Conservation (phyloP, 1,284 basidiomycete genomes). For the Thelephora terrestris region DNA sequence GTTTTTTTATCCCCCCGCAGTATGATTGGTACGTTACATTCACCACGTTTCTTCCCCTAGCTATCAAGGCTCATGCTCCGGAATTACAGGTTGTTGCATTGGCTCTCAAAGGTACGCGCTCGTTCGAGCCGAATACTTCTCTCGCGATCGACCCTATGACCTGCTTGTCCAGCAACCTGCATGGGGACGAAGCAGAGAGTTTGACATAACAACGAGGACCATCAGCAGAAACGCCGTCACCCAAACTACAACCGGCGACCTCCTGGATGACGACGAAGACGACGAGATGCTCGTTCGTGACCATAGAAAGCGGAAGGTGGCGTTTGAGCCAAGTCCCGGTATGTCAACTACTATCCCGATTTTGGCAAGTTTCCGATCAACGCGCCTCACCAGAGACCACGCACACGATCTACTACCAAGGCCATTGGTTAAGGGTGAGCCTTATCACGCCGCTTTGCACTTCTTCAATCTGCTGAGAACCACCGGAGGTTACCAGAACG, state of each 20-base stretch:
- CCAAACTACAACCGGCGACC: constrained; percentile 58
- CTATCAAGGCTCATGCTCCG: constrained; percentile 5
- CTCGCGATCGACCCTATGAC: constrained; percentile 3
- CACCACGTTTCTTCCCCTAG: constrained; percentile 2
- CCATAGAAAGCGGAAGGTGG: constrained; percentile 52
- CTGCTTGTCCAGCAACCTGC: constrained; percentile 56
- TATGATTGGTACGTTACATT: constrained; percentile 57
- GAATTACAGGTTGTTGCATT: constrained; percentile 67
- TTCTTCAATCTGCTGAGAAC: constrained; percentile 15
- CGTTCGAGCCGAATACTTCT: constrained; percentile 4
- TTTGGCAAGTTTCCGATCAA: constrained; percentile 5
- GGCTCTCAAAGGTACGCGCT: constrained; percentile 60
- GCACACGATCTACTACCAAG: constrained; percentile 78
- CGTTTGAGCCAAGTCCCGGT: constrained; percentile 23
- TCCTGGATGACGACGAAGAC: constrained; percentile 68
- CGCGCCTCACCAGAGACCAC: constrained; percentile 49
- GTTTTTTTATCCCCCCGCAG: neutral
- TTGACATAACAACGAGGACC: constrained; percentile 75
- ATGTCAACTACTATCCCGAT: constrained; percentile 5
- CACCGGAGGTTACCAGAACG: constrained; percentile 61
- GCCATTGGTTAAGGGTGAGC: constrained; percentile 73
- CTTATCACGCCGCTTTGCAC: neutral
- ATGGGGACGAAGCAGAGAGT: constrained; percentile 75
- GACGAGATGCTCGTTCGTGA: constrained; percentile 40
- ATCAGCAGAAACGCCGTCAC: constrained; percentile 49